Evolutionary conservation across 192 early-diverging fungal genomes (phyloP).

Genomic region (Coemansia sp.): DNA sequence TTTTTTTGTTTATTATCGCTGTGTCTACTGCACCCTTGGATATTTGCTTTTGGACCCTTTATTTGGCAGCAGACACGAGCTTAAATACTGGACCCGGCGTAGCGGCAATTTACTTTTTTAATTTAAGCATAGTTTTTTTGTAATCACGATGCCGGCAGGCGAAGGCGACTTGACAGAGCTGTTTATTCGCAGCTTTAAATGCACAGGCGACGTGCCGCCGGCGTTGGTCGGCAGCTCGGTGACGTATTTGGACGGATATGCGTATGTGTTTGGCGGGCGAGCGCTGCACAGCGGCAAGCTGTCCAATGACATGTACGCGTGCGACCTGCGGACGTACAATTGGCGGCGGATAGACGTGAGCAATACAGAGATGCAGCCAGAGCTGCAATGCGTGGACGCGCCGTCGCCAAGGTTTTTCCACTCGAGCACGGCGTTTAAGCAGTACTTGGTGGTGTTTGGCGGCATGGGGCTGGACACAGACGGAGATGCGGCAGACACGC

Average conservation of each 20-base stretch:
- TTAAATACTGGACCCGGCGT: too few relatives aligned
- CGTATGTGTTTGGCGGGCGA: slow-evolving; percentile 73
- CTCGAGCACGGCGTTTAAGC: slow-evolving; percentile 68
- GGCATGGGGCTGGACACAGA: slow-evolving; percentile 69
- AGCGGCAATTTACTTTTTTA: too few relatives aligned
- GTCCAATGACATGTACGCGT: slow-evolving; percentile 68
- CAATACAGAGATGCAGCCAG: neutral
- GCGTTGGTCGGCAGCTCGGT: slow-evolving; percentile 69
- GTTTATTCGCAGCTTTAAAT: slow-evolving; percentile 54
- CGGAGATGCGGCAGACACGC: slow-evolving; percentile 2
- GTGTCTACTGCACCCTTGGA: too few relatives aligned
- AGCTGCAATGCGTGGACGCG: neutral
- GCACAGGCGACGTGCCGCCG: slow-evolving; percentile 69
- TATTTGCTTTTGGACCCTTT: too few relatives aligned
- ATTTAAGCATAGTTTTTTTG: neutral
- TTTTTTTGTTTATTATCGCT: too few relatives aligned
- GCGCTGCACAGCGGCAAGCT: slow-evolving; percentile 66
- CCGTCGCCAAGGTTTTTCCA: slow-evolving; percentile 70
- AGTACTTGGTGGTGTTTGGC: slow-evolving; percentile 70
- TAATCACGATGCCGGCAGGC: slow-evolving; percentile 31
- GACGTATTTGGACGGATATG: slow-evolving; percentile 59
- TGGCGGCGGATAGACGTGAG: slow-evolving; percentile 60
- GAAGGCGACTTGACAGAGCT: slow-evolving; percentile 54
- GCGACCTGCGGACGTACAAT: slow-evolving; percentile 61
- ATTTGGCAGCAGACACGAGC: too few relatives aligned